Conservation (phyloP, 2,329 filamentous ascomycete species). For the Acrocalymma vagum region DNA sequence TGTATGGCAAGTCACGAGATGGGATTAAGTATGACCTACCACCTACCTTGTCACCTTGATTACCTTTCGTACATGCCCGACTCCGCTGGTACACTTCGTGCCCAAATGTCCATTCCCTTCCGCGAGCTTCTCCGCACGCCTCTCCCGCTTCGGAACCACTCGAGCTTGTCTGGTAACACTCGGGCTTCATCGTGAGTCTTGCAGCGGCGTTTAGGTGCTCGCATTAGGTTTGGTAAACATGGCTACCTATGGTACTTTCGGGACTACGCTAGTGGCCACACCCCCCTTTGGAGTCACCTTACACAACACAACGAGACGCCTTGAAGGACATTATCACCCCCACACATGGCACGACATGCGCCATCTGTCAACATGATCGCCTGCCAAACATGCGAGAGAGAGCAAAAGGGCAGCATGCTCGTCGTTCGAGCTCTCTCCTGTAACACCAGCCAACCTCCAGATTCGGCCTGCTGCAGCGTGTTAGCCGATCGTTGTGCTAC, state of each 20-base stretch:
- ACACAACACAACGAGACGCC: constrained; percentile 23
- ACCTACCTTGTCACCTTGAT: no score
- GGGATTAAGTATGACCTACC: no score
- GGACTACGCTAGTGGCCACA: constrained; percentile 15
- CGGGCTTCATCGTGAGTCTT: constrained; percentile 17
- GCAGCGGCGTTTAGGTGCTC: constrained; percentile 14
- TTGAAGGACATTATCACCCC: constrained; percentile 31
- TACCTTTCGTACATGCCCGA: no score
- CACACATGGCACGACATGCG: constrained; percentile 35
- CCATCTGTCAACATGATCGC: constrained; percentile 33
- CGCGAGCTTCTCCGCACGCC: constrained; percentile 25
- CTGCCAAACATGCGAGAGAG: constrained; percentile 4
- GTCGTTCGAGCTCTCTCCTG: constrained; percentile 5
- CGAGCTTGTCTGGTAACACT: constrained; percentile 12
- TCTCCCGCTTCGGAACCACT: constrained; percentile 7
- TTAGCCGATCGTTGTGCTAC: constrained; percentile 4
- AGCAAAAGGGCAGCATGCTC: background rate
- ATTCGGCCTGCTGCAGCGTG: constrained; percentile 15
- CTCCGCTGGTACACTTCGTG: no score
- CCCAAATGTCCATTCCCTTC: constrained; percentile 7
- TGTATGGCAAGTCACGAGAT: no score
- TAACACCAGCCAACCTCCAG: constrained; percentile 8
- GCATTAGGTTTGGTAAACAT: constrained; percentile 16
- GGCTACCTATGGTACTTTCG: constrained; percentile 8
- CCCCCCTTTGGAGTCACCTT: constrained; percentile 21